phyloP scores from a whole-genome alignment of 1,139 yeast genomes.

The Debaryomyces sp. region DNA sequence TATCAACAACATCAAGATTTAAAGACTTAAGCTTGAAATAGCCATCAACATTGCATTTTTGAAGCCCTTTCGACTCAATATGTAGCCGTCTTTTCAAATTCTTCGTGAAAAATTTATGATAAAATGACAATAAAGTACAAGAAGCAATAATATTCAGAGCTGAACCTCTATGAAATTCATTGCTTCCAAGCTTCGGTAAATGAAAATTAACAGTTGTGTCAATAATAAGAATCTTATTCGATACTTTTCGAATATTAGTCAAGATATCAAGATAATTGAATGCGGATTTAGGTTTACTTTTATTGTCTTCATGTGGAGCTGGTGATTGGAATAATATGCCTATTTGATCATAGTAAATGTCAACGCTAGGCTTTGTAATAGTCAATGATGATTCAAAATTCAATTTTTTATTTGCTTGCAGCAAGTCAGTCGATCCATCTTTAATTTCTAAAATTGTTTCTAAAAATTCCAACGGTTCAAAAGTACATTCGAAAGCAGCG shows the following conservation, averaged over 20 bases:
- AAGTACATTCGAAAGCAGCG: conserved; percentile 3
- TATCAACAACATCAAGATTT: conserved; percentile 35
- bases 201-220: conserved; percentile 35
- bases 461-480: conserved; percentile 2
- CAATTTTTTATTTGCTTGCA: conserved; percentile 5
- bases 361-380: conserved; percentile 37
- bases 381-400: conserved; percentile 23
- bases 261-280: neutral
- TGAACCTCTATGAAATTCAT: conserved; percentile 33
- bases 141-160: conserved; percentile 30
- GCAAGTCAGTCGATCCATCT: neutral
- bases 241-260: conserved; percentile 19
- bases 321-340: conserved; percentile 15
- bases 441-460: neutral
- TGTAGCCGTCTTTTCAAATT: conserved; percentile 18
- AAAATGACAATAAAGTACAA: conserved; percentile 27
- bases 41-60: conserved; percentile 18
- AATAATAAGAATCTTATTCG: conserved; percentile 33
- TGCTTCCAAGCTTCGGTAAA: conserved; percentile 30
- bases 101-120: conserved; percentile 32
- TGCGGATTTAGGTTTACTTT: neutral
- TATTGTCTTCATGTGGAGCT: conserved; percentile 10
- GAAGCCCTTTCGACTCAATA: neutral
- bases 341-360: conserved; percentile 44
- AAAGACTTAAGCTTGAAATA: conserved; percentile 37